Base-by-base conservation (phyloP, 2,329 filamentous ascomycete species). In the Verticillium isaacii region DNA sequence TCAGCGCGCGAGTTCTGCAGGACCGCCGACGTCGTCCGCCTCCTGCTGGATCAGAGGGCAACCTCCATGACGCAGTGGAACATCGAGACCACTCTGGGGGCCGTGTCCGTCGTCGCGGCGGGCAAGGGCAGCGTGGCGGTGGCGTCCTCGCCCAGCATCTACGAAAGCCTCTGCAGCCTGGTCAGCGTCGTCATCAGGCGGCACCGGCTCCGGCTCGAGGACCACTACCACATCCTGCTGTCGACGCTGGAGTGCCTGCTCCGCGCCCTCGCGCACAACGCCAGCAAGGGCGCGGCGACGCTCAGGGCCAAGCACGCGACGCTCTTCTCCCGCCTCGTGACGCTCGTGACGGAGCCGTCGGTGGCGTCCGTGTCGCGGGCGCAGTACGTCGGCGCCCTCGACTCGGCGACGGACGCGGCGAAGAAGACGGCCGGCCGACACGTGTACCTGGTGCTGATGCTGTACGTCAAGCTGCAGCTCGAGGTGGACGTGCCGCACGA, bases 391-490 rank as follows among this genome's bases (percentile, higher is more conserved):
- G 75, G 73, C 58, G 70, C 74, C 17, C 78, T 89, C 32, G 84
- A 86, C 68, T 87, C 85, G 29, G 85, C 85, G 1, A 85, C 81
- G 1, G 85, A 86, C 65, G 81, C 79, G 34, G 86, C 85, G 23
- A 88, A 87, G 74, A 80, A 84, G 17, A 84, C 82, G 7, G 85
- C 85, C 1, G 85, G 85, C 5, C 79, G 84, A 65, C 80, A 87
- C 72, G 87, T 89, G 82, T 86, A 86, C 66, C 73, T 85, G 34
- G 73, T 89, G 6, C 71, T 89, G 54, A 81, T 85, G 74, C 74
- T 80, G 60, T 89, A 88, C 68, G 78, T 88, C 65, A 84, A 82
- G 73, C 74, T 88, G 65, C 85, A 88, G 71, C 80, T 89, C 6
- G 84, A 87, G 68, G 75, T 76, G 59, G 76, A 77, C 34, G 79